These are phyloP conservation scores for Lentinula boryana DNA, from an alignment of 768 basidiomycete genomes.

Conservation along the genomic window DNA sequence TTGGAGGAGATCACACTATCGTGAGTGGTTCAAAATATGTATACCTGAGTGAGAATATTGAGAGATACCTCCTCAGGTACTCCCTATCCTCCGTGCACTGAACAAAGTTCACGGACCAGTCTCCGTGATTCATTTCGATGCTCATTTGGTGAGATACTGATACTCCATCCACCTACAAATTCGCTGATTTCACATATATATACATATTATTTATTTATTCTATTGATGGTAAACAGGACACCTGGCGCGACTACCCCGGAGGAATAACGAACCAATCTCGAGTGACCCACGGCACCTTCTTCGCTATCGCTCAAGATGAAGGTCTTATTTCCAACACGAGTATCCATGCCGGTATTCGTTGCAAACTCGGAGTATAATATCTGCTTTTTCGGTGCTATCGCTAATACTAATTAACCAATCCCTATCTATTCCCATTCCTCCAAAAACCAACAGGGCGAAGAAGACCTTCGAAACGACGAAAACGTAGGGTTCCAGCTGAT, in stretches of 20 bases:
- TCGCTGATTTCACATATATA: not conserved
- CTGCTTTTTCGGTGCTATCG: too few relatives aligned
- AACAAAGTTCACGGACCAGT: slow-evolving; percentile 77
- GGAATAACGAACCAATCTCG: slow-evolving; percentile 55
- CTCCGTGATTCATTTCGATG: slow-evolving; percentile 82
- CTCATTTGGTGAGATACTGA: slow-evolving; percentile 36
- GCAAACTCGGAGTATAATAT: slow-evolving; percentile 44
- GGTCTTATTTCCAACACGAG: slow-evolving; percentile 72
- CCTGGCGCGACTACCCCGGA: slow-evolving; percentile 56
- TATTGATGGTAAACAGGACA: slow-evolving; percentile 41
- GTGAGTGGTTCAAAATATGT: slow-evolving; percentile 27
- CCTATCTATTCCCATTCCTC: too few relatives aligned
- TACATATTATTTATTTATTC: slow-evolving; percentile 45
- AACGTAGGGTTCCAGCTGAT: slow-evolving; percentile 76
- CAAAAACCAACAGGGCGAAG: slow-evolving; percentile 47
- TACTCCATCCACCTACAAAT: not conserved
- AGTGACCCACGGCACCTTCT: slow-evolving; percentile 84
- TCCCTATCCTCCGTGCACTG: slow-evolving; percentile 79
- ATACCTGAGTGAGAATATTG: not conserved
- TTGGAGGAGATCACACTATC: slow-evolving; percentile 89
- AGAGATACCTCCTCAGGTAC: slow-evolving; percentile 39
- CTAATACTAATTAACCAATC: too few relatives aligned
- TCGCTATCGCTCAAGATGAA: slow-evolving; percentile 72
- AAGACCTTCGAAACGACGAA: slow-evolving; percentile 63
- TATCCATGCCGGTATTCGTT: slow-evolving; percentile 83